Evolutionary conservation across 1,284 basidiomycete genomes (phyloP), one percentile per base, ranked within the genome.

Genomic region (Ustilago crameri): DNA sequence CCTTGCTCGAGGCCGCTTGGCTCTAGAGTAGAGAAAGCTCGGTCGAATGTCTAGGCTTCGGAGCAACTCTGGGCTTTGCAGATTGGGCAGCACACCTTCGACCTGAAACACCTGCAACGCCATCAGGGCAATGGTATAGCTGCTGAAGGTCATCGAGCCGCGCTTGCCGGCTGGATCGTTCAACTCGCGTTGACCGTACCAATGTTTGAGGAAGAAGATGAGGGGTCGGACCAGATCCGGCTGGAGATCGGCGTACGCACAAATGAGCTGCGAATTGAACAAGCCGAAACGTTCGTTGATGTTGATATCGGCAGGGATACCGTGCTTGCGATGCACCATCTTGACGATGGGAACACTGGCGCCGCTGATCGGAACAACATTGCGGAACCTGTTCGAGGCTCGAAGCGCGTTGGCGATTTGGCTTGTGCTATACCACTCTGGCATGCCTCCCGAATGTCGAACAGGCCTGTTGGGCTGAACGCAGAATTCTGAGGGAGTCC

Each of bases 101-200:
- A 61, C 41, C 55, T 84, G 84, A 7, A 84, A 75, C 45, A 80
- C 82, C 22, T 80, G 69, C 47, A 84, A 71, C 9, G 75, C 76
- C 67, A 78, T 62, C 14, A 80, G 66, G 7, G 67, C 62, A n/a
- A 79, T 64, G 4, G 78, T 74, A 67, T 80, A 80, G 42, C 70
- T 74, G 46, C 66, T 75, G 57, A 80, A 69, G 3, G 67, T 69
- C 51, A 58, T 52, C 8, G 38, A 51, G 1, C 78, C 76, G 20
- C 40, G 42, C 44, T 57, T 63, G 20, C 74, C 76, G 18, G 58
- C 51, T 12, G 78, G 76, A 41, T 80, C 76, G 55, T 80, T 80
- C 50, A 80, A 56, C 2, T 60, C 59, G 24, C 75, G 48, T 20
- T 43, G 48, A 38, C 70, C 67, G 37, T 60, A 60, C 73, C 78